Conservation (phyloP, 164 flowering plant genomes). For the Magnolia changhungtana region DNA sequence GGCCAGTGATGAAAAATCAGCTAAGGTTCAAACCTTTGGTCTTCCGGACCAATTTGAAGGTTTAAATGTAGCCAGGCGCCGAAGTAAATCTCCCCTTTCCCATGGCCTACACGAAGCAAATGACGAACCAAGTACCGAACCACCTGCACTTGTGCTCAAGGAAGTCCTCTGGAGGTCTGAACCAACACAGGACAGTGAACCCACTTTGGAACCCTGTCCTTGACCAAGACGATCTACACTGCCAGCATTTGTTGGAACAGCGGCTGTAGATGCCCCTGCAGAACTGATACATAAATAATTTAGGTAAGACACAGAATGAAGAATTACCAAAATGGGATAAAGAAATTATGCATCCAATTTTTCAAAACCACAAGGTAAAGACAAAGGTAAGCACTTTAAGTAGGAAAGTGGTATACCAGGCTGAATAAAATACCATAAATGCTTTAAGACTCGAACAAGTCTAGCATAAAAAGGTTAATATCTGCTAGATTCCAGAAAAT, state of each 20-base stretch:
- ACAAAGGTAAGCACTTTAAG: neutral
- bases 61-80: slow-evolving; percentile 86
- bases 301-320: neutral
- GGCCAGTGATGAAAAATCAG: neutral
- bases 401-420: too few species aligned
- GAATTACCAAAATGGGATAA: neutral
- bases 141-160: slow-evolving; percentile 77
- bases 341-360: neutral
- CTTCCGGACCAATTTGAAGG: slow-evolving; percentile 90
- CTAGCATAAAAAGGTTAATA: neutral
- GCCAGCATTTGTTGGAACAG: slow-evolving; percentile 66
- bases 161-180: slow-evolving; percentile 62
- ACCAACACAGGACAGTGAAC: slow-evolving; percentile 61
- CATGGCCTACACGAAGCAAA: slow-evolving; percentile 91
- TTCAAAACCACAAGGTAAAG: neutral
- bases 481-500: neutral
- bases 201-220: slow-evolving; percentile 79
- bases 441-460: neutral
- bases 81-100: slow-evolving; percentile 92
- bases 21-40: slow-evolving; percentile 66
- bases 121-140: slow-evolving; percentile 73
- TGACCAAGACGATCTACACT: slow-evolving; percentile 64
- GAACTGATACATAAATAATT: slow-evolving; percentile 49
- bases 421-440: neutral
- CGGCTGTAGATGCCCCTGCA: slow-evolving; percentile 96